Evolutionary conservation across 176 grass and related monocot species (phyloP), one percentile per base, ranked within the genome.

Genomic region (Eremochloa ophiuroides): DNA sequence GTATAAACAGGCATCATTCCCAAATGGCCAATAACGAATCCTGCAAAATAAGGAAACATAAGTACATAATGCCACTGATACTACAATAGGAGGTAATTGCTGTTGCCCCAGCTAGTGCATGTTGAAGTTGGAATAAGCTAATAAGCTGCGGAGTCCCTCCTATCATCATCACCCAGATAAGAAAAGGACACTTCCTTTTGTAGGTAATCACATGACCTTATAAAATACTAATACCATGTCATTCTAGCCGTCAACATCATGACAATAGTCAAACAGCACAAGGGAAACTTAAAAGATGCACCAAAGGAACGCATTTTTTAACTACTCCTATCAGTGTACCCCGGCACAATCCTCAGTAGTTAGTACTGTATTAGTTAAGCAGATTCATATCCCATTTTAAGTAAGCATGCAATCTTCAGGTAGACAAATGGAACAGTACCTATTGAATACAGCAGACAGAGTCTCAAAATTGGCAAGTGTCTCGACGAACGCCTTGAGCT

Each of bases 401-500:
- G 51, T 31, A 85, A 76, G 73, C 48, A 33, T 31, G 26, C 20
- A 33, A 47, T 67, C 30, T 42, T 39, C 16, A 55, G 50, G 12
- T 18, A 58, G 71, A 83, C 30, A 37, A 29, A 17, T 76, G 77
- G 65, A 40, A 46, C 51, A 64, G 47, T 89, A 94, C 93, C 79
- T 87, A 56, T 89, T 87, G 87, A 94, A 94, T 27, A 85, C 42
- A 39, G 86, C 34, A 80, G 87, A 58, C 35, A 94, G 65, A 6
- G 70, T 82, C 17, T 85, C 84, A 80, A 92, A 85, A 89, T 92
- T 94, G 55, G 33, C 12, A 59, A 78, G 69, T 33, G 76, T 61
- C 82, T 94, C 93, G 10, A 85, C 62, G 41, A 94, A 94, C 16
- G 39, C 71, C 87, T 83, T 91, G 69, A 94, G 85, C 82, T 89